A percentile compares a stretch with the other conserved stretches of the same genome.
Evolutionary conservation across 768 basidiomycete species (phyloP).

Genomic region (Brasilioporus rufonigricans): DNA sequence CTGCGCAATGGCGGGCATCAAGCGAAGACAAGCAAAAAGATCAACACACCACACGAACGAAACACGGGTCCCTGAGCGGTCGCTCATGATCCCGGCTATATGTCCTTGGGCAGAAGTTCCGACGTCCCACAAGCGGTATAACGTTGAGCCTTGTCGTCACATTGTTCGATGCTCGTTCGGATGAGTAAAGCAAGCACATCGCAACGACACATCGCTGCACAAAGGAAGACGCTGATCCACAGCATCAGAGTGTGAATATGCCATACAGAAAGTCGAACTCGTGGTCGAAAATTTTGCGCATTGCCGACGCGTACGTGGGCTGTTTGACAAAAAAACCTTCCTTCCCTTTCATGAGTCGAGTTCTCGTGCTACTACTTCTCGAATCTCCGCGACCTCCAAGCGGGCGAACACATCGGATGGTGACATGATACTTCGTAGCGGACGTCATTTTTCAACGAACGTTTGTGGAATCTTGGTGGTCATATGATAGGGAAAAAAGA

Average conservation of each 20-base stretch:
- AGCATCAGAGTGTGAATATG: background rate
- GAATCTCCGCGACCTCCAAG: background rate
- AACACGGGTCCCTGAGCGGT: background rate
- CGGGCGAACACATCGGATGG: background rate
- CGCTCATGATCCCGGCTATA: background rate
- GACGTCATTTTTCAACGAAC: background rate
- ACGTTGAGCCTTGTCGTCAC: background rate
- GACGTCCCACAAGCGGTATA: background rate
- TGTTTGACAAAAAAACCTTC: background rate
- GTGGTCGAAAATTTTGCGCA: background rate
- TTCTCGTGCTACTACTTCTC: background rate
- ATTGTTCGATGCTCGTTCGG: background rate
- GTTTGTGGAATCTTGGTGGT: background rate
- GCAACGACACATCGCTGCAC: background rate
- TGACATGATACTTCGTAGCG: background rate
- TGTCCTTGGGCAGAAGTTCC: background rate
- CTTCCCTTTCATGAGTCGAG: background rate
- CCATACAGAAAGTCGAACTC: background rate
- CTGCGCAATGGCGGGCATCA: background rate
- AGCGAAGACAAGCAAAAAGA: background rate
- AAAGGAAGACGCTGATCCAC: background rate
- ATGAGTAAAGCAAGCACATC: background rate
- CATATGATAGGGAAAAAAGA: background rate
- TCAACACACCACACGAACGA: background rate
- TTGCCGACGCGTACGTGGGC: background rate